phyloP scores from a whole-genome alignment of 2,329 filamentous ascomycete genomes.

The Aureobasidium vineae region DNA sequence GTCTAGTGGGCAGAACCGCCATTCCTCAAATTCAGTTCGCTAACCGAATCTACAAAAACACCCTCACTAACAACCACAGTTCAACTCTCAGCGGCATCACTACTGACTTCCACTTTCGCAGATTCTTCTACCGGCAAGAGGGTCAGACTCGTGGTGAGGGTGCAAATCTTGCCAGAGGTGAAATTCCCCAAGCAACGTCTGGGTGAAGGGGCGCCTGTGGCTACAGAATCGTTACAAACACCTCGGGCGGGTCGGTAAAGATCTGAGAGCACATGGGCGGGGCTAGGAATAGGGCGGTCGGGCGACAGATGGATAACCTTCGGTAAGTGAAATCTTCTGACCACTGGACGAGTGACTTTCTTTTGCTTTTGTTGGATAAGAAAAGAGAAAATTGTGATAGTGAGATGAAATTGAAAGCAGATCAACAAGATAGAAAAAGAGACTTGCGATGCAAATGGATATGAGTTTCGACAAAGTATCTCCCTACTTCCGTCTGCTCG shows the following conservation, averaged over 20 bases:
- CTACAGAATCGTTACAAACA: slow-evolving; percentile 5
- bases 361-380: neutral
- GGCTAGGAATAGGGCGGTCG: slow-evolving; percentile 12
- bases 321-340: neutral
- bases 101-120: neutral
- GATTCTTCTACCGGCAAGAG: neutral
- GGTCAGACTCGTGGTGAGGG: slow-evolving; percentile 1
- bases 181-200: slow-evolving; percentile 21
- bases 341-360: slow-evolving; percentile 6
- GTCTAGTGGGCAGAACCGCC: slow-evolving; percentile 9
- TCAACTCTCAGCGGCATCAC: neutral
- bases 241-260: slow-evolving; percentile 7
- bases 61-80: neutral
- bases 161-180: slow-evolving; percentile 8
- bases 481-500: neutral
- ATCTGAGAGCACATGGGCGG: slow-evolving; percentile 13
- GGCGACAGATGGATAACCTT: neutral
- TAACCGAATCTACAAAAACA: neutral
- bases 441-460: neutral
- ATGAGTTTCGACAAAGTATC: neutral
- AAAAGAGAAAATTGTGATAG: neutral
- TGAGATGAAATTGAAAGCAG: neutral
- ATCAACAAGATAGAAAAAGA: neutral
- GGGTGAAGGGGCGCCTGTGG: neutral
- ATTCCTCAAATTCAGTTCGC: neutral